These are phyloP conservation scores for Trypanosoma melophagium DNA, from an alignment of 208 protist species.

Conservation along the genomic window DNA sequence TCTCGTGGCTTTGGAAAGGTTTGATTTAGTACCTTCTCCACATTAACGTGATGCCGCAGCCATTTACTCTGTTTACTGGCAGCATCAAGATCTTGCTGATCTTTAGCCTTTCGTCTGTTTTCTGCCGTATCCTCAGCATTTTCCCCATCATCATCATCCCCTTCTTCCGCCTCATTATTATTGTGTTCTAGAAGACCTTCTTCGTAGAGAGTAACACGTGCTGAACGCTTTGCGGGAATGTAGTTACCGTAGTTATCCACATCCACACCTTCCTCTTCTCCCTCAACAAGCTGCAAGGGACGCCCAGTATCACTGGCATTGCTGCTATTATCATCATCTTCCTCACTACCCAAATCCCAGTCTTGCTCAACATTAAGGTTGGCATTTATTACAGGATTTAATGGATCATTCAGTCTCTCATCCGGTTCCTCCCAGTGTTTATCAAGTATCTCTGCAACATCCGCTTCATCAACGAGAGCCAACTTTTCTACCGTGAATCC, in stretches of 20 bases:
- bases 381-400: slow-evolving; percentile 78
- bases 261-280: slow-evolving; percentile 79
- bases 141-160: slow-evolving; percentile 56
- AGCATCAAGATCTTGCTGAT: slow-evolving; percentile 42
- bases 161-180: slow-evolving; percentile 40
- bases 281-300: slow-evolving; percentile 64
- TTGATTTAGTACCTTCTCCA: slow-evolving; percentile 79
- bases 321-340: slow-evolving; percentile 29
- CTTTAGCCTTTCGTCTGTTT: slow-evolving; percentile 37
- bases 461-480: slow-evolving; percentile 54
- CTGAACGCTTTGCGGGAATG: slow-evolving; percentile 61
- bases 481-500: slow-evolving; percentile 80
- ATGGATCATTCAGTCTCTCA: slow-evolving; percentile 60
- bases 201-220: slow-evolving; percentile 72
- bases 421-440: slow-evolving; percentile 40
- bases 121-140: slow-evolving; percentile 27
- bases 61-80: slow-evolving; percentile 71
- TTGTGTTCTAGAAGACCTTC: slow-evolving; percentile 40
- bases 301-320: slow-evolving; percentile 8
- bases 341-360: slow-evolving; percentile 62
- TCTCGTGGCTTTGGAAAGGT: slow-evolving; percentile 79
- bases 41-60: slow-evolving; percentile 80
- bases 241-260: slow-evolving; percentile 91
- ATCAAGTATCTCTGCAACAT: slow-evolving; percentile 64
- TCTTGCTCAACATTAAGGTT: slow-evolving; percentile 80